Conservation (phyloP, 768 basidiomycete genomes). For the Inosperma sp. region DNA sequence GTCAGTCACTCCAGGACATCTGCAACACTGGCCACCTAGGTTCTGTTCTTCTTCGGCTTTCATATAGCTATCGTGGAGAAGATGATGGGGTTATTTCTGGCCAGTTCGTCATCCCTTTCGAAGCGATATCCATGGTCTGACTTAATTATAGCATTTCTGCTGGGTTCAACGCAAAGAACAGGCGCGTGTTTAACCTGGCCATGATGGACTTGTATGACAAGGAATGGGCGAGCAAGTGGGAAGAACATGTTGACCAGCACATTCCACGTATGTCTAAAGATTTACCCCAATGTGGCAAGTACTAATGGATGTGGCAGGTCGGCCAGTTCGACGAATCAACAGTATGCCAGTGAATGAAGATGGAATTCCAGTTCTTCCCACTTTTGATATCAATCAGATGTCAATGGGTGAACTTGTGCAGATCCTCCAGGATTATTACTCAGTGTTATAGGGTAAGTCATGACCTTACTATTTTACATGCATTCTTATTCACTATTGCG, state of each 20-base stretch:
- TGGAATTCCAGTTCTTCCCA: not conserved
- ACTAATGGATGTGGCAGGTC: not conserved
- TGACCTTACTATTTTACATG: not conserved
- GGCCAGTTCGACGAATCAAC: not conserved
- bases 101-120: too few species aligned
- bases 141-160: conserved; percentile 4
- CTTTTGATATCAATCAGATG: not conserved
- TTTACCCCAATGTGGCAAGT: not conserved
- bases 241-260: not conserved
- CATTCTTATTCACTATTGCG: not conserved
- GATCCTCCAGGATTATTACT: conserved; percentile 4
- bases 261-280: not conserved
- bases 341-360: not conserved
- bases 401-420: not conserved
- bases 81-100: too few species aligned
- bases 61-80: too few species aligned
- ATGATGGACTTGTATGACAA: not conserved
- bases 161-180: not conserved
- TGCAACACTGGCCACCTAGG: not conserved
- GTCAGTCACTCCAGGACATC: conserved; percentile 6
- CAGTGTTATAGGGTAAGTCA: not conserved
- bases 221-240: not conserved
- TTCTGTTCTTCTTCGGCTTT: conserved; percentile 8
- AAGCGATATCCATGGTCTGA: not conserved
- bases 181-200: not conserved